Percentiles rank a stretch among this genome's conserved stretches.
phyloP scores from a whole-genome alignment of 2,329 filamentous ascomycete species.

The Diplocarpon rosae region DNA sequence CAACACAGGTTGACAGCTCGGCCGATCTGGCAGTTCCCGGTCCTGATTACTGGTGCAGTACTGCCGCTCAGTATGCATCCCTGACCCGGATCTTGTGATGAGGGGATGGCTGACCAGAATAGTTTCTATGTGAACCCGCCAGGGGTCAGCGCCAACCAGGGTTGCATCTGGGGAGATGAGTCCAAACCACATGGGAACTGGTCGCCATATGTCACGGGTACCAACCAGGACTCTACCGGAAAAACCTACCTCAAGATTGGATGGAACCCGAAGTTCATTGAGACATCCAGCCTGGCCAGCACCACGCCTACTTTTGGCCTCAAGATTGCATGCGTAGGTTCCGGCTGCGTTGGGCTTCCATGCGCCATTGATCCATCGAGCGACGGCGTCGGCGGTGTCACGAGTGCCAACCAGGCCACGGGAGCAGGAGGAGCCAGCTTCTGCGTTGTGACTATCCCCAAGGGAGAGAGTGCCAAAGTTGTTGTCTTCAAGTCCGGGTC shows the following conservation, averaged over 20 bases:
- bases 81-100: not conserved
- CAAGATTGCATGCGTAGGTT: slow-evolving; percentile 56
- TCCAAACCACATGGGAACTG: slow-evolving; percentile 60
- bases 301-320: slow-evolving; percentile 55
- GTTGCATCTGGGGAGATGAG: slow-evolving; percentile 61
- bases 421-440: slow-evolving; percentile 61
- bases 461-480: slow-evolving; percentile 55
- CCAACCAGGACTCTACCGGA: slow-evolving; percentile 55
- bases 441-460: slow-evolving; percentile 66
- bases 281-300: slow-evolving; percentile 34
- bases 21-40: slow-evolving; percentile 61
- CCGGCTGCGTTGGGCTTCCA: slow-evolving; percentile 60
- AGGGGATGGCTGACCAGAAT: slow-evolving; percentile 15
- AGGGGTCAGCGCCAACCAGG: slow-evolving; percentile 46
- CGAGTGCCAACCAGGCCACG: slow-evolving; percentile 38
- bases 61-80: slow-evolving; percentile 58
- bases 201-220: slow-evolving; percentile 65
- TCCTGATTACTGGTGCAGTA: slow-evolving; percentile 57
- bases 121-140: slow-evolving; percentile 73
- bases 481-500: slow-evolving; percentile 43
- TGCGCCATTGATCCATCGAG: slow-evolving; percentile 57
- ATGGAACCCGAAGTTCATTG: slow-evolving; percentile 65
- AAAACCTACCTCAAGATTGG: slow-evolving; percentile 65
- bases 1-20: slow-evolving; percentile 49
- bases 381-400: slow-evolving; percentile 45